Percentiles rank a stretch among this genome's conserved stretches.
Conservation (phyloP, 2,329 filamentous ascomycete species). For the Trichoderma lentiforme region DNA sequence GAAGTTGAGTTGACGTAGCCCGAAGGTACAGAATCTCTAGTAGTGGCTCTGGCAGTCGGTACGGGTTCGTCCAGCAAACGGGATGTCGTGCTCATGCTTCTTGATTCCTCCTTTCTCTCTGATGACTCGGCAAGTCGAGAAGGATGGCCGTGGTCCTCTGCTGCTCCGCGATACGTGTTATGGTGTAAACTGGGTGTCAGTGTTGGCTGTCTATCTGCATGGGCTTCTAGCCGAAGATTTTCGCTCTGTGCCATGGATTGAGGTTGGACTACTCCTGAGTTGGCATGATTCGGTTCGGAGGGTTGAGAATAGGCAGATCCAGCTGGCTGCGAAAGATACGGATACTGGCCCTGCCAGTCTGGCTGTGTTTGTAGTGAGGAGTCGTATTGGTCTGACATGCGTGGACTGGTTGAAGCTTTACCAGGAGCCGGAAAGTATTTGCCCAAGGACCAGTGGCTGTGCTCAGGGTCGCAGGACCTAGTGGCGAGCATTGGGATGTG, state of each 20-base stretch:
- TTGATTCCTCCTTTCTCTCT: conserved; percentile 11
- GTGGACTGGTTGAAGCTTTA: conserved; percentile 45
- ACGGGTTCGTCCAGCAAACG: conserved; percentile 27
- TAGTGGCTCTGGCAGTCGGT: conserved; percentile 39
- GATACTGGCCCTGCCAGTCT: conserved; percentile 56
- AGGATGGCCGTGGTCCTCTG: conserved; percentile 40
- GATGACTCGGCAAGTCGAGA: conserved; percentile 16
- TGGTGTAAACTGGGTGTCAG: conserved; percentile 37
- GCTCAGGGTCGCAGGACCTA: conserved; percentile 51
- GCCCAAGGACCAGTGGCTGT: conserved; percentile 53
- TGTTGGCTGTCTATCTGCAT: conserved; percentile 55
- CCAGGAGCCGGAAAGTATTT: conserved; percentile 48
- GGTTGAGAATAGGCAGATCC: conserved; percentile 44
- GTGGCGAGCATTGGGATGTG: conserved; percentile 53
- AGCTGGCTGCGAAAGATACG: conserved; percentile 46
- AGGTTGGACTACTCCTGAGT: conserved; percentile 19
- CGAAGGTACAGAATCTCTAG: conserved; percentile 38
- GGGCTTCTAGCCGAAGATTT: conserved; percentile 57
- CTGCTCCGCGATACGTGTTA: conserved; percentile 39
- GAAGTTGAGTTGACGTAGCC: conserved; percentile 38
- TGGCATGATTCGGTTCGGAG: conserved; percentile 41
- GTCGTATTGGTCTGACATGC: conserved; percentile 58
- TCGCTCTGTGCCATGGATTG: conserved; percentile 35
- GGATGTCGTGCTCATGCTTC: conserved; percentile 4
- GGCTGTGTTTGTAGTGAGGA: conserved; percentile 51